Conservation (phyloP, 345 rosid genomes). For the Passiflora organensis region DNA sequence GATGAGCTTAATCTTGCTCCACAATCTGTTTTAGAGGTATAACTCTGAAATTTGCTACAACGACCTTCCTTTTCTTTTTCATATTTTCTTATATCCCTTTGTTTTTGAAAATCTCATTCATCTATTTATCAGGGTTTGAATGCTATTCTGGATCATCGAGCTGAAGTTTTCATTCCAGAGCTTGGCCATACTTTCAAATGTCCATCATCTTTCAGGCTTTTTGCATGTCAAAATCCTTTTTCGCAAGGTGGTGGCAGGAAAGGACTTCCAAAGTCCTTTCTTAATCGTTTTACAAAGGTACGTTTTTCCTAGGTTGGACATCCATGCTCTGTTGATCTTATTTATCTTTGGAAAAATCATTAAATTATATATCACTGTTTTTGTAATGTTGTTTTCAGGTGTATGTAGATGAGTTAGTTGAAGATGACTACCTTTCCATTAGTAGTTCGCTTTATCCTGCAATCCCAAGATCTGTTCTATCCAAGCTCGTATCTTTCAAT, state of each 20-base stretch:
- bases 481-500: slow-evolving; percentile 69
- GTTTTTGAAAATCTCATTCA: not conserved
- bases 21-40: slow-evolving; percentile 90
- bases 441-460: slow-evolving; percentile 72
- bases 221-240: slow-evolving; percentile 97
- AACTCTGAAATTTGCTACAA: not conserved
- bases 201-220: slow-evolving; percentile 75
- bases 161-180: slow-evolving; percentile 93
- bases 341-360: too few relatives aligned
- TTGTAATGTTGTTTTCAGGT: slow-evolving; percentile 49
- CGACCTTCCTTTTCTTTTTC: not conserved
- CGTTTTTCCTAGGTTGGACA: too few relatives aligned
- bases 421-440: slow-evolving; percentile 76
- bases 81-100: not conserved
- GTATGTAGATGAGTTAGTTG: slow-evolving; percentile 80
- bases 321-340: too few relatives aligned
- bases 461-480: slow-evolving; percentile 56
- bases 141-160: slow-evolving; percentile 95
- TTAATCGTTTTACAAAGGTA: slow-evolving; percentile 93
- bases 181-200: slow-evolving; percentile 73
- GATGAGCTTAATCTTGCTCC: slow-evolving; percentile 99
- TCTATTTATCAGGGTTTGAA: slow-evolving; percentile 64
- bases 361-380: too few relatives aligned
- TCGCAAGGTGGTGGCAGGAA: slow-evolving; percentile 98
- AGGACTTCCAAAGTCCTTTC: slow-evolving; percentile 92